Evolutionary conservation across 352 stramenopile genomes (phyloP).

Genomic region (Globisporangium canariense): DNA sequence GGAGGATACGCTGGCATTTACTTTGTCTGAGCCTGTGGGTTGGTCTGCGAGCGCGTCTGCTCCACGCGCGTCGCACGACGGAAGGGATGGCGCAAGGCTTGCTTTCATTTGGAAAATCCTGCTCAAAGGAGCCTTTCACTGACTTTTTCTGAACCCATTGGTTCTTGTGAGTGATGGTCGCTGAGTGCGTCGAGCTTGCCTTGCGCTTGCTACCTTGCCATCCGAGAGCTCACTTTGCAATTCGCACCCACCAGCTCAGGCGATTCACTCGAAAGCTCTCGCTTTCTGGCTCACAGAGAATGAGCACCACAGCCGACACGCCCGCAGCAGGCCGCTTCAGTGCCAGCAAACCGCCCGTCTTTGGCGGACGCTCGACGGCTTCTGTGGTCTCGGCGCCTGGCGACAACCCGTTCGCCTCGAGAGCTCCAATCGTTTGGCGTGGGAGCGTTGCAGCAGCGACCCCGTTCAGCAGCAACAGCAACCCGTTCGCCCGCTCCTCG

Average conservation of each 20-base stretch:
- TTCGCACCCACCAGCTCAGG: conserved; percentile 16
- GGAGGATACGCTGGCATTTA: too few relatives aligned
- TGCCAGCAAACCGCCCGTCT: conserved; percentile 6
- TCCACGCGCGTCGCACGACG: too few relatives aligned
- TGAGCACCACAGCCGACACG: neutral
- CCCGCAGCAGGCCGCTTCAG: neutral
- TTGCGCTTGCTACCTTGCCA: neutral
- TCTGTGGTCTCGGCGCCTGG: neutral
- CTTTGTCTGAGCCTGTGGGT: too few relatives aligned
- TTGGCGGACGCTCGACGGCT: neutral
- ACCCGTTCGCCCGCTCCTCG: neutral
- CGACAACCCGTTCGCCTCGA: conserved; percentile 5
- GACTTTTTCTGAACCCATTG: too few relatives aligned
- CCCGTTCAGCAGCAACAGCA: neutral
- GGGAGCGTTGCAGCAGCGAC: neutral
- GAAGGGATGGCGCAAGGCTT: too few relatives aligned
- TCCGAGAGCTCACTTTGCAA: conserved; percentile 19
- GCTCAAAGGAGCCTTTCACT: too few relatives aligned
- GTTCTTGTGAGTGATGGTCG: too few relatives aligned
- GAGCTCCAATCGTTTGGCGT: neutral
- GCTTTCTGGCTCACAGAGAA: neutral
- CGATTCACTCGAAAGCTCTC: neutral
- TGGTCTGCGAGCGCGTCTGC: too few relatives aligned
- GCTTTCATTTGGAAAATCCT: too few relatives aligned
- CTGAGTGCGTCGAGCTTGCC: neutral